Conservation (phyloP, 2,329 filamentous ascomycete genomes). For the Aureobasidium sp. region DNA sequence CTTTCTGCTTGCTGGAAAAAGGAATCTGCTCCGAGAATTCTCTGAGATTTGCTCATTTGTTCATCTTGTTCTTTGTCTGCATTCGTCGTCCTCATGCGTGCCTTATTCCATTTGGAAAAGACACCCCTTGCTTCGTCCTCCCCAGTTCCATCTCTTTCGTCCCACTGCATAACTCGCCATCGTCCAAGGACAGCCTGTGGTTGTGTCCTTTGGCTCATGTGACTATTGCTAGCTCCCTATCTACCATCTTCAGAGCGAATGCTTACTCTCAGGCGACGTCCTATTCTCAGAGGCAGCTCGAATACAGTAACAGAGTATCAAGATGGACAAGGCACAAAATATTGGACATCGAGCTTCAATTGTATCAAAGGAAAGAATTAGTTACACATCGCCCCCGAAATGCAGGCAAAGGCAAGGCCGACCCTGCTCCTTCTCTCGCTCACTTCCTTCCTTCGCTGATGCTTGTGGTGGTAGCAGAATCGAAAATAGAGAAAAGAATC, state of each 20-base stretch:
- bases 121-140: constrained; percentile 1
- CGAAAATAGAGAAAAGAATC: background rate
- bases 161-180: background rate
- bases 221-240: background rate
- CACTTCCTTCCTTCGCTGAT: constrained; percentile 12
- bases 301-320: background rate
- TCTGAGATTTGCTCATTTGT: background rate
- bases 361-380: background rate
- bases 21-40: background rate
- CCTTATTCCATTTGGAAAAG: background rate
- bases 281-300: background rate
- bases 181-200: background rate
- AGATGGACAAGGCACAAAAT: background rate
- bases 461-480: background rate
- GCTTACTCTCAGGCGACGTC: too few species aligned
- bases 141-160: too few species aligned
- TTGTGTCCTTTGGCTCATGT: background rate
- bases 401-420: background rate
- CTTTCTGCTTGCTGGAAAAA: background rate
- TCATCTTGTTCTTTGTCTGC: background rate
- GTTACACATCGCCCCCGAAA: constrained; percentile 11
- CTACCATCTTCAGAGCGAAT: too few species aligned
- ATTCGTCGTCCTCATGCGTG: background rate
- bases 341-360: background rate
- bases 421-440: background rate